Percentiles rank a stretch among this genome's conserved stretches.
phyloP scores from a whole-genome alignment of 768 basidiomycete species.

The Crucibulum laeve region DNA sequence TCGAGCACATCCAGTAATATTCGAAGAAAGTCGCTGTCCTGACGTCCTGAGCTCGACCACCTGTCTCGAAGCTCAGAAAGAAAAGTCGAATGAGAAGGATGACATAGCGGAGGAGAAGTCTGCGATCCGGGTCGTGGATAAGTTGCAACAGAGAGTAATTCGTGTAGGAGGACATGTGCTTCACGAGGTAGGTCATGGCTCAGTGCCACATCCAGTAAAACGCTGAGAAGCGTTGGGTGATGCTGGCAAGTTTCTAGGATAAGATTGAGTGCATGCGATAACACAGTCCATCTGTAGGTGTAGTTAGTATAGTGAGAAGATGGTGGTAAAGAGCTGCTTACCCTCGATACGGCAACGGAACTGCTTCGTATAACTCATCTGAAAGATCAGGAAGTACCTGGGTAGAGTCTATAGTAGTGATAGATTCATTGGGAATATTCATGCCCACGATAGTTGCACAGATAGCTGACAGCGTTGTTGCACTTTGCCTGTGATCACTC shows the following conservation, averaged over 20 bases:
- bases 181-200: conserved; percentile 37
- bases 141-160: conserved; percentile 35
- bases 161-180: conserved; percentile 35
- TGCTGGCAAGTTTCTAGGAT: conserved; percentile 39
- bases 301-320: neutral
- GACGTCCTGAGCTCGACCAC: conserved; percentile 27
- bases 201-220: conserved; percentile 48
- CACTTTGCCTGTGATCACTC: conserved; percentile 14
- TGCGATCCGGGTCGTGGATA: conserved; percentile 15
- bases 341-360: conserved; percentile 52
- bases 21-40: conserved; percentile 24
- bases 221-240: conserved; percentile 43
- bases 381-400: conserved; percentile 21
- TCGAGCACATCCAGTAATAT: conserved; percentile 25
- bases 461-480: conserved; percentile 34
- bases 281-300: conserved; percentile 36
- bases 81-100: conserved; percentile 42
- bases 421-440: conserved; percentile 27
- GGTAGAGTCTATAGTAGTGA: conserved; percentile 12
- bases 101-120: conserved; percentile 26
- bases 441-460: conserved; percentile 46
- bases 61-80: conserved; percentile 37
- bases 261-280: conserved; percentile 49
- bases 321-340: conserved; percentile 17
- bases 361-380: conserved; percentile 43